Evolutionary conservation across 2,329 filamentous ascomycete genomes (phyloP).

Genomic region (Aspergillus caelatus): DNA sequence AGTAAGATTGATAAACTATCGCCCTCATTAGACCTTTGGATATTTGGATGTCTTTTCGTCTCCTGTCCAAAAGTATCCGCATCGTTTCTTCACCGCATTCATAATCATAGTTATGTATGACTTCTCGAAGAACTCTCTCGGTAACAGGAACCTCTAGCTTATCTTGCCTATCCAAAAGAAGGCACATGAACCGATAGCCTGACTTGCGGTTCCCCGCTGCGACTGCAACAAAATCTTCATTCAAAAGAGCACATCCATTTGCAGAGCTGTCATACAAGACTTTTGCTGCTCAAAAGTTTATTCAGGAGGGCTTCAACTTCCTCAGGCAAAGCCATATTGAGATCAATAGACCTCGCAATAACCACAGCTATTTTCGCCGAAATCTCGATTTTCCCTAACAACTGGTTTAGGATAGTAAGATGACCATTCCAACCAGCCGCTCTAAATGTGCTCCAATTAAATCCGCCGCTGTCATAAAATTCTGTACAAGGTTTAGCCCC

Average conservation of each 20-base stretch:
- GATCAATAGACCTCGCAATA: neutral
- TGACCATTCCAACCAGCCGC: neutral
- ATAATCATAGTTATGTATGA: accelerated
- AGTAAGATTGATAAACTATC: accelerated
- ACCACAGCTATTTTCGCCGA: neutral
- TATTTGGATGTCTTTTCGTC: neutral
- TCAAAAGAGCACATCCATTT: neutral
- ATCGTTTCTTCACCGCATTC: neutral
- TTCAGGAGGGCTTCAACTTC: neutral
- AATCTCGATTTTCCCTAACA: neutral
- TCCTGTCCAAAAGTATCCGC: neutral
- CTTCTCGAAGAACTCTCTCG: neutral
- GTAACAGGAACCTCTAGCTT: neutral
- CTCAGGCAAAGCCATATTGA: accelerated
- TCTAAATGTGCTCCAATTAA: too few species aligned
- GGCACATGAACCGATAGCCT: neutral
- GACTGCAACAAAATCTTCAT: neutral
- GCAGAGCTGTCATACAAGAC: neutral
- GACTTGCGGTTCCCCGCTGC: accelerated
- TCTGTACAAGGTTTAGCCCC: neutral
- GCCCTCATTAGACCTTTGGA: accelerated
- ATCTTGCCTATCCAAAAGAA: neutral
- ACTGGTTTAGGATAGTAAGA: neutral
- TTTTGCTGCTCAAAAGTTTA: neutral
- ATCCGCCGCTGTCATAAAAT: too few species aligned